Conservation (phyloP, 208 protist genomes). For the Wallacemonas sp. region DNA sequence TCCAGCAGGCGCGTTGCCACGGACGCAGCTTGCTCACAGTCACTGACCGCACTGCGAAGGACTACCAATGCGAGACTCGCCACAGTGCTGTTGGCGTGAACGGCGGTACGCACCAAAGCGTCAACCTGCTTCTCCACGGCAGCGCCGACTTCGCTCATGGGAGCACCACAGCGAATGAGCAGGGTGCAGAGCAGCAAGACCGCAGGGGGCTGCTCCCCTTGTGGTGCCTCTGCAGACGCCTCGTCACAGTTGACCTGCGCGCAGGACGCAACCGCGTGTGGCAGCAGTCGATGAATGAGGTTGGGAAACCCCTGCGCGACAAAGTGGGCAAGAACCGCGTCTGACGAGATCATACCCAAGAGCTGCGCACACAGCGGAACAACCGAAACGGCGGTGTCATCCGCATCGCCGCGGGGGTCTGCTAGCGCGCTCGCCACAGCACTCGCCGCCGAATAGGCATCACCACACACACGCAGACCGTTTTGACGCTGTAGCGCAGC, state of each 20-base stretch:
- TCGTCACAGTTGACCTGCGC: background rate
- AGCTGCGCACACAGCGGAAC: conserved; percentile 1
- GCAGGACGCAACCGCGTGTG: background rate
- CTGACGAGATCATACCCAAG: background rate
- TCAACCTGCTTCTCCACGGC: conserved; percentile 3
- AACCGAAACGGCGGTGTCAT: background rate
- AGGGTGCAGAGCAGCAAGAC: conserved; percentile 6
- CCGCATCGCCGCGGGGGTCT: background rate
- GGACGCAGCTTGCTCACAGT: background rate
- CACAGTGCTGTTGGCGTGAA: background rate
- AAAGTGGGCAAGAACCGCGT: background rate
- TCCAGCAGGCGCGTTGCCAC: background rate
- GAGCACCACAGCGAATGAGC: conserved; percentile 3
- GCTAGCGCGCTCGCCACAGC: background rate
- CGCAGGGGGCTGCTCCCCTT: background rate
- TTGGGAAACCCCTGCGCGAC: conserved; percentile 1
- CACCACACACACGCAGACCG: background rate
- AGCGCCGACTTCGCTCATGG: background rate
- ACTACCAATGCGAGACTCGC: background rate
- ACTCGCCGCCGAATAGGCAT: background rate
- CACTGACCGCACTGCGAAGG: conserved; percentile 3
- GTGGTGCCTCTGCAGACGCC: too few relatives aligned
- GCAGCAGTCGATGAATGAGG: background rate
- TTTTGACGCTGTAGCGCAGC: conserved; percentile 1
- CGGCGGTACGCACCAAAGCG: background rate